Percentiles rank a stretch among this genome's conserved stretches.
Evolutionary conservation across 164 flowering plant species (phyloP).

Genomic region (Santalum album): DNA sequence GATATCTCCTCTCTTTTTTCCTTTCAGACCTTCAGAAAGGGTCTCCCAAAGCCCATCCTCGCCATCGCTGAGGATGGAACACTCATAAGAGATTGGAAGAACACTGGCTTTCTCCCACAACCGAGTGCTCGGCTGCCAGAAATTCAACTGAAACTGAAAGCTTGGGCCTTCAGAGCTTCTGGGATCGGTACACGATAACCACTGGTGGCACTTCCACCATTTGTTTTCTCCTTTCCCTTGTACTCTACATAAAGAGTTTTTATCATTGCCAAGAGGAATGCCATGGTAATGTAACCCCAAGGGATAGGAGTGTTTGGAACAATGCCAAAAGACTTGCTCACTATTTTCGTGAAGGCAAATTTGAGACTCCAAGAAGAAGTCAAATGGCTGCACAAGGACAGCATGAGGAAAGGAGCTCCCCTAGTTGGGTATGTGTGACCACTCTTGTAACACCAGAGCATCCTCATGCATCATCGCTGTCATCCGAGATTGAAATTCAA

Average conservation of each 20-base stretch:
- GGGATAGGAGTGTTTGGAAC: not conserved
- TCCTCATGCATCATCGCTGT: not conserved
- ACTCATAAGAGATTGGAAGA: conserved; percentile 14
- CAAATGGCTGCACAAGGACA: not conserved
- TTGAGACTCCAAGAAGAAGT: not conserved
- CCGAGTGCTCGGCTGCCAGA: conserved; percentile 15
- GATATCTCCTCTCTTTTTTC: not conserved
- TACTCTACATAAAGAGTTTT: not conserved
- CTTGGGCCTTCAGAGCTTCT: conserved; percentile 26
- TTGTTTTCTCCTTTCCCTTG: conserved; percentile 12
- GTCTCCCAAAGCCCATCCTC: conserved; percentile 32
- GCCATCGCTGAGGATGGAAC: conserved; percentile 22
- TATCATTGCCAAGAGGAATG: not conserved
- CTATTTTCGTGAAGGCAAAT: not conserved
- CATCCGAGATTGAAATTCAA: too few relatives aligned
- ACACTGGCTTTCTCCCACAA: conserved; percentile 13
- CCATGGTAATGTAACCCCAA: not conserved
- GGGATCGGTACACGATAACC: conserved; percentile 25
- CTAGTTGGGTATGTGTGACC: not conserved
- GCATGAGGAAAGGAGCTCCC: not conserved
- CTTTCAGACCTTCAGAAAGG: conserved; percentile 30
- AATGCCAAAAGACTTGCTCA: not conserved
- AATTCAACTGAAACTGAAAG: conserved; percentile 13
- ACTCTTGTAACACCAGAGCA: not conserved
- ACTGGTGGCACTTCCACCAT: conserved; percentile 18